Evolutionary conservation across 495 filamentous ascomycete genomes (phyloP), one percentile per base, ranked within the genome.

Genomic region (Cairneyella variabilis): DNA sequence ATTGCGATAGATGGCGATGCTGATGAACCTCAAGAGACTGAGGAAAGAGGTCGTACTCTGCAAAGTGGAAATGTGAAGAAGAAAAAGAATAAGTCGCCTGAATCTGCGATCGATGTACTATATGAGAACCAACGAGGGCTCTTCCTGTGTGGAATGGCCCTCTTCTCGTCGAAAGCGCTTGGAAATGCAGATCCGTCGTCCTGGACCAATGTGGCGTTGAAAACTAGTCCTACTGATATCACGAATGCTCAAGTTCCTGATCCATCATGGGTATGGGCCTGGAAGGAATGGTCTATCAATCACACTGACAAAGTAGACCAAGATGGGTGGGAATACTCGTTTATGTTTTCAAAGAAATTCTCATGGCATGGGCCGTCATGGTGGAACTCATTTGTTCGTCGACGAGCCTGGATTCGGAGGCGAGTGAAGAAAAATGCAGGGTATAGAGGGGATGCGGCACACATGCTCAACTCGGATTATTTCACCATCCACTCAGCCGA

Each of bases 211-310:
- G 74, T 72, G 17, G 79, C 77, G 32, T 78, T 83, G 50, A 83
- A 85, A 55, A 71, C 85, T 23, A 91, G 86, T 52, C 79, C 88
- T 16, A 93, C 95, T 54, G 81, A 93, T 64, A 95, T 96, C 53
- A 80, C 84, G 47, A 95, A 91, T 53, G 90, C 92, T 1, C 95
- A 97, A 65, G 75, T 95, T 2, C 93, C 95, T 0, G 95, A 97
- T 65, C 95, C 95, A 2, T 89, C 85, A 62, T 99, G 95, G 95
- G 81, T 86, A 68, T 98, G 93, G 93, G 85, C 79, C 3, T 99
- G 93, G 95, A 82, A 85, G 52, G 84, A 84, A 32, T 99, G 95
- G 95, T 90, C 88, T 57, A 83, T 96, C 20, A 91, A 99, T 63
- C 89, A 90, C 77, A 85, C 88, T 7, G 81, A 82, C n/a, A 83